These are phyloP conservation scores for Logfia minima DNA, from an alignment of 129 eudicot genomes.

Conservation along the genomic window DNA sequence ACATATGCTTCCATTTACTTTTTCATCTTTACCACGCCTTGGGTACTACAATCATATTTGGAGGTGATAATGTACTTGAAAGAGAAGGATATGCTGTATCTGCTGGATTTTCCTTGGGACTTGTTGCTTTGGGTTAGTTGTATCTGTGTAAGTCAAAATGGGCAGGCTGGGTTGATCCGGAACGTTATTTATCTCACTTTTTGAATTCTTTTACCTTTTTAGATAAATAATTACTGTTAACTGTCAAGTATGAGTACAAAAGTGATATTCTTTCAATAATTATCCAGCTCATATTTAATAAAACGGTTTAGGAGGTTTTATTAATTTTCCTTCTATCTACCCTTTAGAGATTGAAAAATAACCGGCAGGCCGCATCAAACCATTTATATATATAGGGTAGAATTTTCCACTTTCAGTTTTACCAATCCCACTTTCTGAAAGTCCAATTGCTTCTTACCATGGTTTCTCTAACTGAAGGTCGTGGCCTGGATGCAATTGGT, in stretches of 20 bases:
- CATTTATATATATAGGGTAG: background rate
- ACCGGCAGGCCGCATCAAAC: background rate
- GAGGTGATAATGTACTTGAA: conserved; percentile 98
- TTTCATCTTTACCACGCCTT: background rate
- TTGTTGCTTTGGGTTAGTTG: conserved; percentile 86
- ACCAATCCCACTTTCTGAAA: conserved; percentile 7
- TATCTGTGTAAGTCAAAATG: background rate
- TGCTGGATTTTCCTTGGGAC: conserved; percentile 93
- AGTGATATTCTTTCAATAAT: background rate
- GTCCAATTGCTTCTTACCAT: conserved; percentile 32
- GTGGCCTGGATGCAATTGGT: conserved; percentile 76
- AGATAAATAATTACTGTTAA: background rate
- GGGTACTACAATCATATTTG: conserved; percentile 27
- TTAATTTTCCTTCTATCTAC: background rate
- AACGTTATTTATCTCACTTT: background rate
- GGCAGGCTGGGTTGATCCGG: background rate
- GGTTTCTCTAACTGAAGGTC: conserved; percentile 50
- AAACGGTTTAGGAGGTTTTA: background rate
- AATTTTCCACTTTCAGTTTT: background rate
- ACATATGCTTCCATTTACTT: background rate
- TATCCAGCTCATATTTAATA: background rate
- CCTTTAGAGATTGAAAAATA: background rate
- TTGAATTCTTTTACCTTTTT: background rate
- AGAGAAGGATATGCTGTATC: conserved; percentile 98
- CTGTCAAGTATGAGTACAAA: background rate